Base-by-base conservation (phyloP, 148 eudicot genomes). In the Camellia japonica region DNA sequence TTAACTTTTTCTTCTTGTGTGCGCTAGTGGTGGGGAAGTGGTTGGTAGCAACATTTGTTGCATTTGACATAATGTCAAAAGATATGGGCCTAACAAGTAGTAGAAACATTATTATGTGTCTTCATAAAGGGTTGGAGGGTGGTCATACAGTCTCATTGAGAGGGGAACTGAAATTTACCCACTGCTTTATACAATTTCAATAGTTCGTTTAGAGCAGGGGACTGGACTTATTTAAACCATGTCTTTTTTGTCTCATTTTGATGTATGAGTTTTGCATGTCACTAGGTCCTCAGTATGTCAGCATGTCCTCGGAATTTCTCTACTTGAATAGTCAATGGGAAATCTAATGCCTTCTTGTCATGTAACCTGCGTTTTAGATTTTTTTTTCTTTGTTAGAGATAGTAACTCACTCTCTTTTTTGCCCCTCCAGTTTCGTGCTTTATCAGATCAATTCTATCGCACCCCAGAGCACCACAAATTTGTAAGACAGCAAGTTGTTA, bases 371-470 rank as follows among this genome's bases (percentile, higher is more conserved):
- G 58, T 41, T 56, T 41, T 51, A 46, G 12, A 71, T 64, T 42
- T 8, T 47, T 18, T 79, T 20, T 23, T 6, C 56, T 30, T 46
- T 38, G 46, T 18, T 61, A 49, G 19, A 6, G 23, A 46, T 38
- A 47, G 58, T 65, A 13, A 47, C 20, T 65, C 54, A 12, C 66
- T 20, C 10, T 14, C 54, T 49, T 56, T 79, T 81, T 80, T 56
- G 7, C 68, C 68, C 76, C 78, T 61, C 55, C 91, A 95, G 98
- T 95, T 95, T 76, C 91, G 94, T 73, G 94, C 97, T 83, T 84
- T 93, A 82, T 95, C 98, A 20, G 97, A 95, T 88, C 98, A 95
- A 79, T 85, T 93, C 79, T 95, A 95, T 83, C 98, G 92, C 58
- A 80, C 89, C 67, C 90, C 93, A 14, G 97, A 93, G 60, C 94